Evolutionary conservation across 768 basidiomycete species (phyloP).

Genomic region (Cystobasidium ongulense): DNA sequence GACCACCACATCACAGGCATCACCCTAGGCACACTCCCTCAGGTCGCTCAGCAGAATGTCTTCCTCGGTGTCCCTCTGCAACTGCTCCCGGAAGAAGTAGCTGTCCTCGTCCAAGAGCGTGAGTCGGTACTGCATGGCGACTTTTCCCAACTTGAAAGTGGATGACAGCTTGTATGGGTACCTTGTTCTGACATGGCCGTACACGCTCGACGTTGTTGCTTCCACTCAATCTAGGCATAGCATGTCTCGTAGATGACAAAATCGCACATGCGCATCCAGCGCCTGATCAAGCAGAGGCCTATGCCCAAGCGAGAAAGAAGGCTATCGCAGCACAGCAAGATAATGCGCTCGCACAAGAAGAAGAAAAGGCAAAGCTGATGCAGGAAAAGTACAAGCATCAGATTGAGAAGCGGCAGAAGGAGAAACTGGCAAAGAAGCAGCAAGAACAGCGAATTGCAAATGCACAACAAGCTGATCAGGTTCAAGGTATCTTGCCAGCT

Average conservation of each 20-base stretch:
- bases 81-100: slow-evolving; percentile 84
- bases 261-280: slow-evolving; percentile 48
- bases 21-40: slow-evolving; percentile 81
- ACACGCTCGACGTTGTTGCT: too few species aligned
- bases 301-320: not conserved
- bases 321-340: slow-evolving; percentile 49
- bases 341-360: slow-evolving; percentile 50
- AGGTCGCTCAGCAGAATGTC: slow-evolving; percentile 89
- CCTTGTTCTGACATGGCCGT: too few species aligned
- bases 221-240: slow-evolving; percentile 53
- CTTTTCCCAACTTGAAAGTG: too few species aligned
- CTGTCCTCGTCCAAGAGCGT: slow-evolving; percentile 77
- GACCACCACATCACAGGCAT: slow-evolving; percentile 75
- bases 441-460: slow-evolving; percentile 24
- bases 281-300: slow-evolving; percentile 37
- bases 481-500: not conserved
- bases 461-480: not conserved
- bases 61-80: slow-evolving; percentile 88
- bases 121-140: slow-evolving; percentile 39
- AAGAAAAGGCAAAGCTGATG: slow-evolving; percentile 51
- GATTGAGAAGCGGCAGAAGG: slow-evolving; percentile 45
- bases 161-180: too few species aligned
- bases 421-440: slow-evolving; percentile 38
- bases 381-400: slow-evolving; percentile 53
- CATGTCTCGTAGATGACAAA: slow-evolving; percentile 66